Percentiles rank a stretch among this genome's conserved stretches.
Evolutionary conservation across 805 yeast species (phyloP).

Genomic region (Candida multigemmis): DNA sequence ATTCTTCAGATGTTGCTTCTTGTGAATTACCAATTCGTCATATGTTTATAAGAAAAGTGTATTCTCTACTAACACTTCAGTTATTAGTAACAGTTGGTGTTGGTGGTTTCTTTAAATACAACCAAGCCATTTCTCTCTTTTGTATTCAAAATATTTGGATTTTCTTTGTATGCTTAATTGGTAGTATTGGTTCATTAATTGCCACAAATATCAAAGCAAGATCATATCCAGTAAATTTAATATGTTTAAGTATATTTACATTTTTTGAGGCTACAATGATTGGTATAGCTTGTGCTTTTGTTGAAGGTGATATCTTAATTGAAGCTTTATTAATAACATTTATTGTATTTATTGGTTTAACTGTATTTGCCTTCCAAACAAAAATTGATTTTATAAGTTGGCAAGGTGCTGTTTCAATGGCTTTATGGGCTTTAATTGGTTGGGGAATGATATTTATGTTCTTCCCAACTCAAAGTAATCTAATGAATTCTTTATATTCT

Average conservation of each 20-base stretch:
- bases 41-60: conserved; percentile 71
- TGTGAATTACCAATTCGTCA: conserved; percentile 72
- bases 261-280: conserved; percentile 64
- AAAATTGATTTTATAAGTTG: conserved; percentile 66
- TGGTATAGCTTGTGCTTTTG: conserved; percentile 56
- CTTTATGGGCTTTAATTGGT: conserved; percentile 61
- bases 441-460: conserved; percentile 65
- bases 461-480: conserved; percentile 44
- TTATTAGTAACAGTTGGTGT: conserved; percentile 50
- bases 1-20: conserved; percentile 65
- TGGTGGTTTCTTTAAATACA: conserved; percentile 41
- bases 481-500: conserved; percentile 59
- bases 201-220: conserved; percentile 57
- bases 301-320: conserved; percentile 54
- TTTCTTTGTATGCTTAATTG: conserved; percentile 45
- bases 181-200: conserved; percentile 56
- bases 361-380: conserved; percentile 68
- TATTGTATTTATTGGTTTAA: conserved; percentile 66
- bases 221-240: conserved; percentile 58
- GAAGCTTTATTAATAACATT: conserved; percentile 66
- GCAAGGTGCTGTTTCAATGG: conserved; percentile 47
- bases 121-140: conserved; percentile 41
- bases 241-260: conserved; percentile 59
- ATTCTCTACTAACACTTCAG: conserved; percentile 60
- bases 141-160: conserved; percentile 51